Percentiles rank a stretch among this genome's conserved stretches.
Evolutionary conservation across 345 rosid genomes (phyloP).

Genomic region (Raphanus raphanistrum): DNA sequence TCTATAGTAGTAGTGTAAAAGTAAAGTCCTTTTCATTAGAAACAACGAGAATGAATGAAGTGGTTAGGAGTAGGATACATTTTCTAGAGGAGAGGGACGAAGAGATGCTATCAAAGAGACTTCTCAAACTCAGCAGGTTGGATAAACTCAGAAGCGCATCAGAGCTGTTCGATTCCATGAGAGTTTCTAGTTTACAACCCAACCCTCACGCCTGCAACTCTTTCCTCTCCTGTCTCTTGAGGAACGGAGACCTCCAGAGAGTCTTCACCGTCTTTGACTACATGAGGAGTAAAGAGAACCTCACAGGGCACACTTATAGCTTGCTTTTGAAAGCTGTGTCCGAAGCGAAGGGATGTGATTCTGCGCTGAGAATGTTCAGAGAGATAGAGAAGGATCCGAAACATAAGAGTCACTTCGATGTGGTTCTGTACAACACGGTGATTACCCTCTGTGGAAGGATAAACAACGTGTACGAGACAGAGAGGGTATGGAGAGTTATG

Average conservation of each 20-base stretch:
- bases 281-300: conserved; percentile 48
- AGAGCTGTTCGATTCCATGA: conserved; percentile 64
- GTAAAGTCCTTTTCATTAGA: conserved; percentile 1
- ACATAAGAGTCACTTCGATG: conserved; percentile 49
- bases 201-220: conserved; percentile 67
- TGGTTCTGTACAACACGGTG: conserved; percentile 69
- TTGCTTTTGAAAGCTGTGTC: conserved; percentile 69
- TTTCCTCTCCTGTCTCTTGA: conserved; percentile 63
- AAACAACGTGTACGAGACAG: conserved; percentile 52
- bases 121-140: conserved; percentile 70
- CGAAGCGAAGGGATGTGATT: conserved; percentile 50
- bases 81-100: conserved; percentile 70
- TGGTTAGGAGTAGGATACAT: conserved; percentile 38
- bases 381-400: conserved; percentile 46
- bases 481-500: conserved; percentile 69
- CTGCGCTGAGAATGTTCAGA: conserved; percentile 56
- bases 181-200: conserved; percentile 47
- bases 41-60: neutral
- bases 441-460: conserved; percentile 65
- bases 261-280: conserved; percentile 57
- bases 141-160: conserved; percentile 70
- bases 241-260: conserved; percentile 47
- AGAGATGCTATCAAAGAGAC: conserved; percentile 60
- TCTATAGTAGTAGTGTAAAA: neutral
- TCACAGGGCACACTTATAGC: conserved; percentile 66